Conservation (phyloP, 2,329 filamentous ascomycete species). For the Penicillium sp. region DNA sequence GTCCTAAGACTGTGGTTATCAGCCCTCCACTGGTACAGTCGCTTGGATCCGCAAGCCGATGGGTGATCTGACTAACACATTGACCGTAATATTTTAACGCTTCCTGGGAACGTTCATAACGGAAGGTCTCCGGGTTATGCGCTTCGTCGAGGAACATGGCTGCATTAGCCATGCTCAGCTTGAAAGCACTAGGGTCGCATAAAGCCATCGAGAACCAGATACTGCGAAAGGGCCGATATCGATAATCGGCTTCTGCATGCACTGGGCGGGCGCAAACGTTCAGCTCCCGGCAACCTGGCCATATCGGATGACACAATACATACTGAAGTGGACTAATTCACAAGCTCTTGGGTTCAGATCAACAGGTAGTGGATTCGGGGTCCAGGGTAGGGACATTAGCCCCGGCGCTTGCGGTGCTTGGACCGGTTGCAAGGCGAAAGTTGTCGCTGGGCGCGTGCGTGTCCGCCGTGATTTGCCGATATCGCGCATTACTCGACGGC, state of each 20-base stretch:
- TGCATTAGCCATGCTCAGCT: conserved; percentile 26
- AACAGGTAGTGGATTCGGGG: conserved; percentile 10
- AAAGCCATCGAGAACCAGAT: conserved; percentile 29
- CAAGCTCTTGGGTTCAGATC: conserved; percentile 7
- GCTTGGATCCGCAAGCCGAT: conserved; percentile 15
- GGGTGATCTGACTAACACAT: conserved; percentile 19
- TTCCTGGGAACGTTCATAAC: conserved; percentile 22
- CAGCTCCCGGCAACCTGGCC: background rate
- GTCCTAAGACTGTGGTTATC: conserved; percentile 20
- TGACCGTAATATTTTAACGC: conserved; percentile 22
- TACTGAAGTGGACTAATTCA: conserved; percentile 18
- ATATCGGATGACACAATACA: too few relatives aligned
- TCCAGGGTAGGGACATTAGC: background rate
- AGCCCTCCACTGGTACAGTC: conserved; percentile 19
- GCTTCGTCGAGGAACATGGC: conserved; percentile 26
- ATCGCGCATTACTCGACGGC: conserved; percentile 14
- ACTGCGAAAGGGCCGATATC: conserved; percentile 27
- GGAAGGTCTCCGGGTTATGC: conserved; percentile 12
- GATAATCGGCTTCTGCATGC: conserved; percentile 16
- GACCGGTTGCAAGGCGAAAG: conserved; percentile 5
- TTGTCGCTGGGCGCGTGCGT: conserved; percentile 5
- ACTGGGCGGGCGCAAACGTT: background rate
- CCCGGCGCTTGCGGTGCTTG: background rate
- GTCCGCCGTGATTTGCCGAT: conserved; percentile 11
- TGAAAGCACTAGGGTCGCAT: conserved; percentile 22